Base-by-base conservation (phyloP, 2,329 filamentous ascomycete species). In the Uncinocarpus reesii region DNA sequence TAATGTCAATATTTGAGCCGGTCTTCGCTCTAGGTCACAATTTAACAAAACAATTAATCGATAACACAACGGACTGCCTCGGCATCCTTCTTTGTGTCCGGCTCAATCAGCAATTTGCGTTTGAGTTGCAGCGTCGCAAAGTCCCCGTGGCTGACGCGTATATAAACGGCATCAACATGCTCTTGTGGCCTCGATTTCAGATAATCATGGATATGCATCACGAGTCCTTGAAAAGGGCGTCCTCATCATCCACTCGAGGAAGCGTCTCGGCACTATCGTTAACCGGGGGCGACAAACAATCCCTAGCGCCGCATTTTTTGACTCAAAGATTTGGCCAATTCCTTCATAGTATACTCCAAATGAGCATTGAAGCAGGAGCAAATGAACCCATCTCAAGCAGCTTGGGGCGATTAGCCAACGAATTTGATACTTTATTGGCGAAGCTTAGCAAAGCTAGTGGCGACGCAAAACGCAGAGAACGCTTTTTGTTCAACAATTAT, bases 321-420 rank as follows among this genome's bases (percentile, higher is more conserved):
- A 95, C 92, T 0, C 92, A 98, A 65, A 80, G 88, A n/a, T 96
- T 96, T 60, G 92, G 86, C 0, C 90, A 95, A 67, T 80, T 98
- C 42, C 68, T 95, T 42, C 85, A 95, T 54, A 87, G 86, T 2
- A 83, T 96, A 24, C 69, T 96, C 24, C 73, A 79, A 0, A 75
- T 98, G 36, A 93, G 86, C 60, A 80, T 80, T n/a, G 89, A 95
- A 57, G 86, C 87, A 0, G 88, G 88, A 1, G 92, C 96, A 56
- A 89, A 95, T 56, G 92, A 98, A 65, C 92, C 92, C 0, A 85
- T 96, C 1, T 81, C 82, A 0, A 81, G 84, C 41, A 94, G 87
- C 58, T 66, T 98, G 40, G 76, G 76, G 10, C 78, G 92, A 21
- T 67, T 98, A 58, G 74, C 87, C 24, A 77, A 75, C 49, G 92